Percentiles rank a stretch among this genome's conserved stretches.
Evolutionary conservation across 768 basidiomycete species (phyloP).

Genomic region (Saitozyma podzolica): DNA sequence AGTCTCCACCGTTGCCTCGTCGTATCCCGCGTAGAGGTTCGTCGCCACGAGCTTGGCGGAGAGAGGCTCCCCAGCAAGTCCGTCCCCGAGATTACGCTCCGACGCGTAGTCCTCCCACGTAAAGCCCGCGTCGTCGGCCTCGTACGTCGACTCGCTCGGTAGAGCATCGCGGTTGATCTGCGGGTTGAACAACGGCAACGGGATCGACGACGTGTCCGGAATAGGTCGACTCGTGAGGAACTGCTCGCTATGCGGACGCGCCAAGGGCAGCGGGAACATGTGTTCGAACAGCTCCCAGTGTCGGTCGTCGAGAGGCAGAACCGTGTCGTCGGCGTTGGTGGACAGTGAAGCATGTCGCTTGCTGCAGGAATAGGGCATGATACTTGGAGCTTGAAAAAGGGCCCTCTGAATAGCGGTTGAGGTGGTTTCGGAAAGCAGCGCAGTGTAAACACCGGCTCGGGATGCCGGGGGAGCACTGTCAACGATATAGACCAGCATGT

Average conservation of each 20-base stretch:
- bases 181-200: conserved; percentile 33
- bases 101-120: conserved; percentile 31
- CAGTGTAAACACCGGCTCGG: conserved; percentile 26
- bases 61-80: conserved; percentile 30
- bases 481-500: conserved; percentile 35
- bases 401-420: conserved; percentile 16
- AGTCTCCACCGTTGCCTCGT: not conserved
- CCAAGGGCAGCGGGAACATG: conserved; percentile 19
- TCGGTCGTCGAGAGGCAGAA: conserved; percentile 33
- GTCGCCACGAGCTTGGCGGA: conserved; percentile 22
- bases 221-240: conserved; percentile 24
- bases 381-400: conserved; percentile 4
- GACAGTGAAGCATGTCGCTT: conserved; percentile 29
- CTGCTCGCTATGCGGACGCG: conserved; percentile 18
- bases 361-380: conserved; percentile 1
- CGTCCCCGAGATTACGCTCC: conserved; percentile 41
- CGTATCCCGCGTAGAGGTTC: conserved; percentile 19
- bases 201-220: conserved; percentile 35
- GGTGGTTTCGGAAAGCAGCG: conserved; percentile 26
- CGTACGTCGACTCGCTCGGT: conserved; percentile 9
- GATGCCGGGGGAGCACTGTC: conserved; percentile 37
- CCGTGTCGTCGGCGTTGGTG: conserved; percentile 9
- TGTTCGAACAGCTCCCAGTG: conserved; percentile 45
- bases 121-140: not conserved
- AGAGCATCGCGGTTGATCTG: conserved; percentile 32